Evolutionary conservation across 1,284 basidiomycete species (phyloP).

Genomic region (Ustilago hordei): DNA sequence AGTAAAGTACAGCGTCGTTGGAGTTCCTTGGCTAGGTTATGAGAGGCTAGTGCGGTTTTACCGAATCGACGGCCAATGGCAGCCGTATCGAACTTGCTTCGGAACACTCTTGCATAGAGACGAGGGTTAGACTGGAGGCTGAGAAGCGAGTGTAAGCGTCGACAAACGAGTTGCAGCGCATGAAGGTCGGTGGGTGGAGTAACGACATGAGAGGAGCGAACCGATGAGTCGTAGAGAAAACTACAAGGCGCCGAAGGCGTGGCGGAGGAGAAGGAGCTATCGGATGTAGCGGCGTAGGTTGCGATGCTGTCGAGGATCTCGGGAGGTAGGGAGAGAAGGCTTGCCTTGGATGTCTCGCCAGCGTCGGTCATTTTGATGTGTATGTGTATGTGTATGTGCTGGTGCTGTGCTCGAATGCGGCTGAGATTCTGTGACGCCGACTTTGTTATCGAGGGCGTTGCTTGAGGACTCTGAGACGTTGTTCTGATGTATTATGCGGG

Average conservation of each 20-base stretch:
- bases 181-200: constrained; percentile 55
- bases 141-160: constrained; percentile 50
- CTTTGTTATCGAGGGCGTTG: neutral
- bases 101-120: constrained; percentile 63
- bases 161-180: constrained; percentile 52
- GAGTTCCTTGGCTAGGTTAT: constrained; percentile 54
- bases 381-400: neutral
- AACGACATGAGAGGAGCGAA: constrained; percentile 26
- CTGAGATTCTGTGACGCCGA: neutral
- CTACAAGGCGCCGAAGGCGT: constrained; percentile 34
- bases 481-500: neutral
- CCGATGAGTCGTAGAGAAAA: constrained; percentile 37
- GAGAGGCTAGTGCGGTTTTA: constrained; percentile 36
- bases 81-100: constrained; percentile 59
- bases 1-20: constrained; percentile 51
- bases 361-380: constrained; percentile 17
- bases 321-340: constrained; percentile 47
- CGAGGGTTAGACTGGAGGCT: constrained; percentile 51
- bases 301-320: constrained; percentile 62
- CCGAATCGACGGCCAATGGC: constrained; percentile 60
- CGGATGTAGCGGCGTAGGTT: constrained; percentile 40
- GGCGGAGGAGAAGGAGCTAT: constrained; percentile 26
- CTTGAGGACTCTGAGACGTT: neutral
- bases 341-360: constrained; percentile 13
- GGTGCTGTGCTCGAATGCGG: no score